Evolutionary conservation across 805 yeast species (phyloP).

Genomic region (Debaryomyces castellii): DNA sequence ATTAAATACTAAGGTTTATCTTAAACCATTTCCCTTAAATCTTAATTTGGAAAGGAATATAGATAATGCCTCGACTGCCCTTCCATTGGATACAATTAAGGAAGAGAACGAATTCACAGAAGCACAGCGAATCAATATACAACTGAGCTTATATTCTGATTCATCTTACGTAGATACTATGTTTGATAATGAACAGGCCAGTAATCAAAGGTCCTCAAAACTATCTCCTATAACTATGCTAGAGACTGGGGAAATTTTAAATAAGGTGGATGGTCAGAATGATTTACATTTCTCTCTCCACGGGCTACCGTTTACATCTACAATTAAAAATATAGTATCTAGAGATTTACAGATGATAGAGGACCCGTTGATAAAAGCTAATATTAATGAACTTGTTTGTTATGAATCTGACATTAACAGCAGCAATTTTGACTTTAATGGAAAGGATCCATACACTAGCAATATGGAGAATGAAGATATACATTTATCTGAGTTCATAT

Average conservation of each 20-base stretch:
- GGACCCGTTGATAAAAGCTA: background rate
- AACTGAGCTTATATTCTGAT: background rate
- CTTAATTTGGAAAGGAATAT: conserved; percentile 3
- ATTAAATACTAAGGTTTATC: background rate
- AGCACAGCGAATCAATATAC: background rate
- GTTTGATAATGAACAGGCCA: background rate
- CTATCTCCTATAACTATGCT: background rate
- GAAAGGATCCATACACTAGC: background rate
- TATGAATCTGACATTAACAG: conserved; percentile 3
- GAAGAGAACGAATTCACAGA: conserved; percentile 5
- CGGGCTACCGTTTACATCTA: conserved; percentile 13
- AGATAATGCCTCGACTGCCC: background rate
- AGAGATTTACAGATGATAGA: conserved; percentile 2
- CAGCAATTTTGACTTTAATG: background rate
- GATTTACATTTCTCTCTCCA: conserved; percentile 11
- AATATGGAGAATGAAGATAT: background rate
- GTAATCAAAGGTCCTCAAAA: background rate
- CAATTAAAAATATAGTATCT: conserved; percentile 9
- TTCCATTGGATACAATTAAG: conserved; percentile 8
- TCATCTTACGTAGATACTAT: conserved; percentile 3
- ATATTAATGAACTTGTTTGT: conserved; percentile 3
- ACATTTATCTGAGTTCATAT: background rate
- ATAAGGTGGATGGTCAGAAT: background rate
- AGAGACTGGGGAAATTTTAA: background rate
- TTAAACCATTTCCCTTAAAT: conserved; percentile 21